Conservation (phyloP, 164 flowering plant species). For the Vitis amurensis region DNA sequence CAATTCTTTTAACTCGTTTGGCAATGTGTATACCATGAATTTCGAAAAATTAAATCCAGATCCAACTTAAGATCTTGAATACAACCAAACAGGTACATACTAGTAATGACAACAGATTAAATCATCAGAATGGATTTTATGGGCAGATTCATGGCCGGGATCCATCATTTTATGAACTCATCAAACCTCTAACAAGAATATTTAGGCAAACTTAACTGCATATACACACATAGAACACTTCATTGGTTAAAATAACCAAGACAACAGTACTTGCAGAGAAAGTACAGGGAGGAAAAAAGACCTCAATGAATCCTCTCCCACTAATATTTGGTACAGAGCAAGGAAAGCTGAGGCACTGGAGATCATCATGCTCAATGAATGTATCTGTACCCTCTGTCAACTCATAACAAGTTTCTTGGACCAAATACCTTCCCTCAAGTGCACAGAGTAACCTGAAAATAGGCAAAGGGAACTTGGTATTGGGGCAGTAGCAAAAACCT, state of each 20-base stretch:
- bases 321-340: conserved; percentile 54
- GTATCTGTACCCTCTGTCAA: conserved; percentile 35
- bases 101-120: no score
- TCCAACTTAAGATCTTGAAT: no score
- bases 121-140: no score
- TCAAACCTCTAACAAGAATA: no score
- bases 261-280: neutral
- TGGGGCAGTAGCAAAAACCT: neutral
- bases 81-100: no score
- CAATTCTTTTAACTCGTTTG: neutral
- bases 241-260: neutral
- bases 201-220: no score
- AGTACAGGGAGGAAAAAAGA: conserved; percentile 1
- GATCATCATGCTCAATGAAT: conserved; percentile 36
- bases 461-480: neutral
- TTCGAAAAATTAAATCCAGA: no score
- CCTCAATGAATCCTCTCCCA: conserved; percentile 95
- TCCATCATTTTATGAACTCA: no score
- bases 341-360: conserved; percentile 52
- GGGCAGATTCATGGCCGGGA: no score
- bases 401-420: conserved; percentile 42
- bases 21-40: no score
- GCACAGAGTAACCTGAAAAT: conserved; percentile 69
- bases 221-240: no score
- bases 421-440: conserved; percentile 66